These are phyloP conservation scores for Oryza brachyantha DNA, from an alignment of 176 grass and related monocot genomes.

Conservation along the genomic window DNA sequence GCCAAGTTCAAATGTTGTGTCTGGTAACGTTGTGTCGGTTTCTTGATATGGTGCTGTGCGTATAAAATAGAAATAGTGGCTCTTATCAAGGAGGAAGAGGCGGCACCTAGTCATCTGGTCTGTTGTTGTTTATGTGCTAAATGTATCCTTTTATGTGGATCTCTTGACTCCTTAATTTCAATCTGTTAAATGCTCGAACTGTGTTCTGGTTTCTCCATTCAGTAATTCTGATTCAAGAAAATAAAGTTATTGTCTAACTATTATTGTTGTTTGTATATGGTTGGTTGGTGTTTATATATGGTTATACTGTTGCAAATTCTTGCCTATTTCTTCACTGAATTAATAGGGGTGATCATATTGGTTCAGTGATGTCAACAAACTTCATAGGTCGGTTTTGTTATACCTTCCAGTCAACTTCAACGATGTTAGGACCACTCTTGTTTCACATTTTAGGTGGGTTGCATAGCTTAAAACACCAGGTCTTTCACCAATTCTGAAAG, in stretches of 20 bases:
- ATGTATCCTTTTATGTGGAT: background rate
- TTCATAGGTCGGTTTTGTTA: background rate
- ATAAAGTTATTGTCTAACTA: background rate
- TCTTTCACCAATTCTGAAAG: background rate
- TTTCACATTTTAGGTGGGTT: background rate
- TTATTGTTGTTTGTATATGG: background rate
- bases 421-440: background rate
- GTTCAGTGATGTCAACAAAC: background rate
- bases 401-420: background rate
- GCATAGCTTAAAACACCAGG: background rate
- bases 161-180: background rate
- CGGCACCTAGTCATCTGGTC: background rate
- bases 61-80: background rate
- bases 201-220: background rate
- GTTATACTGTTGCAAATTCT: background rate
- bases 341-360: background rate
- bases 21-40: constrained; percentile 14
- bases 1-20: background rate
- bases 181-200: constrained; percentile 2
- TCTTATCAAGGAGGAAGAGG: background rate
- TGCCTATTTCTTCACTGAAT: background rate
- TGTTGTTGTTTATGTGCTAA: background rate
- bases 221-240: constrained; percentile 25
- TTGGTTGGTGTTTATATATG: background rate
- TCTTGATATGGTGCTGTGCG: background rate